Evolutionary conservation across 768 basidiomycete genomes (phyloP), one percentile per base, ranked within the genome.

Genomic region (Mycena maculata): DNA sequence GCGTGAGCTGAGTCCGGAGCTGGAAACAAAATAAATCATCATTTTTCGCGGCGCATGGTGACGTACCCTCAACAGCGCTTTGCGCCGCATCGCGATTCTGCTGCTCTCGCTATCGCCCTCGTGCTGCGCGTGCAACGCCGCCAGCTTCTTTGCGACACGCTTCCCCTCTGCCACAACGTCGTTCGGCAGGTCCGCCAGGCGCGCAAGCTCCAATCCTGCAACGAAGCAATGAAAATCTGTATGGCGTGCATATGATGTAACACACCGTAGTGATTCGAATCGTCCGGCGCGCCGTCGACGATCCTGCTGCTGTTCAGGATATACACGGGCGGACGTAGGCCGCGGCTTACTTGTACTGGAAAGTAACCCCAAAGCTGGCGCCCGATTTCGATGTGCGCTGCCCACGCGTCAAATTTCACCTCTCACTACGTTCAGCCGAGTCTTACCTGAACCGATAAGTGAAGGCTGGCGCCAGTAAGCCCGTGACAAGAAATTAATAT

Each of bases 191-290:
- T 96, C 94, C 1, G 95, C 96, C 7, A 97, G 85, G 50, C 88
- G 87, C 15, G 96, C 96, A 28, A 98, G 86, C 71, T 98, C 93
- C 13, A 99, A 82, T 3, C 97, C 96, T 96, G 68, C 25, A 38
- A n/a, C 30, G 12, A 38, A 18, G 22, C 23, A 28, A 25, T 59
- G n/a, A 27, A 60, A 4, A 9, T 22, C 18, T 20, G 41, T 4
- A n/a, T 10, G 25, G 59, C n/a, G n/a, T 42, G 13, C 2, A 3
- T 20, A 30, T 52, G 22, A 33, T 0, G 18, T 45, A 25, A 67
- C 69, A 69, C 48, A 93, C 94, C 94, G 72, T 95, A 95, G 75
- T 94, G 92, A n/a, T 82, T 83, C 28, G 82, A 70, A 30, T 87
- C 84, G 36, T 90, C 87, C 0, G 87, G 84, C 1, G 83, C 80